Percentiles rank a stretch among this genome's conserved stretches.
These are phyloP conservation scores for Nepenthes alata DNA, from an alignment of 179 eudicot species.

Conservation along the genomic window DNA sequence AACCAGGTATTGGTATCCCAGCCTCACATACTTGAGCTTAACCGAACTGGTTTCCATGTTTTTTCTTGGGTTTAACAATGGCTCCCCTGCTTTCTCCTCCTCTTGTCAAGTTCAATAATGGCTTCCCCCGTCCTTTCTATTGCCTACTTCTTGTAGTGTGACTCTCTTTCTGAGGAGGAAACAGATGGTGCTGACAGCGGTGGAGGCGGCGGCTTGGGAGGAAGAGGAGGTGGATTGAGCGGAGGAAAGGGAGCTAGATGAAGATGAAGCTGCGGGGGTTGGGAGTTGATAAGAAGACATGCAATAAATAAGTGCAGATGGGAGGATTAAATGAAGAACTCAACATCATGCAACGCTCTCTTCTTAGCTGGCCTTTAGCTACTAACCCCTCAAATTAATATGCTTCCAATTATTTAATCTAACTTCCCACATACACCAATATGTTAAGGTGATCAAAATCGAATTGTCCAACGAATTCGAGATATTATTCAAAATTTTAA, in stretches of 20 bases:
- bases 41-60: slow-evolving; percentile 15
- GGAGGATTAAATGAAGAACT: slow-evolving; percentile 35
- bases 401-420: too few species aligned
- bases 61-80: too few species aligned
- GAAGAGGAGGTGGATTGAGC: neutral
- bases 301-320: slow-evolving; percentile 57
- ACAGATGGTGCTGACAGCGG: too few species aligned
- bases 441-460: too few species aligned
- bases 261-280: neutral
- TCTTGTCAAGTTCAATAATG: too few species aligned
- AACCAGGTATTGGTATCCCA: slow-evolving; percentile 53
- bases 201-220: neutral
- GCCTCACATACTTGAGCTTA: slow-evolving; percentile 47
- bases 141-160: slow-evolving; percentile 11
- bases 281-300: neutral
- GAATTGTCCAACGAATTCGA: too few species aligned
- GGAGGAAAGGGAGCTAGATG: neutral
- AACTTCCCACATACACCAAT: too few species aligned
- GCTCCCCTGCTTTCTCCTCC: too few species aligned
- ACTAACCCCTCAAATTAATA: too few species aligned
- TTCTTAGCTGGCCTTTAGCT: slow-evolving; percentile 12
- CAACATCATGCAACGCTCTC: slow-evolving; percentile 48
- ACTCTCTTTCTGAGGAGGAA: too few species aligned
- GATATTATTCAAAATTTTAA: too few species aligned
- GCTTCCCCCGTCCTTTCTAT: neutral